These are phyloP conservation scores for Magnusiomyces sp. DNA, from an alignment of 1,139 yeast genomes.

Conservation along the genomic window DNA sequence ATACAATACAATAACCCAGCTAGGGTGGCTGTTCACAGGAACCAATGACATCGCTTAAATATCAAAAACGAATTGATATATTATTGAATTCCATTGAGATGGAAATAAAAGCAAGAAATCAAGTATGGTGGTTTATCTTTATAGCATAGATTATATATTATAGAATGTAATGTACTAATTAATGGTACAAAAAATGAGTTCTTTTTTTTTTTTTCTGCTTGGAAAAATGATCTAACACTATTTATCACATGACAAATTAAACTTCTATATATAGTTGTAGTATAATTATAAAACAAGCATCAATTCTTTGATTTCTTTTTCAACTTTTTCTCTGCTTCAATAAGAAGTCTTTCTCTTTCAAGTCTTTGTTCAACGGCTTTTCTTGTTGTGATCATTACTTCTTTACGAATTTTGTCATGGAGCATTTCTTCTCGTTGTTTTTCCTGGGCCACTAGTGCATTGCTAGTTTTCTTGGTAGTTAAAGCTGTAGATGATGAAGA, in stretches of 20 bases:
- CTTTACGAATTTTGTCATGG: constrained; percentile 17
- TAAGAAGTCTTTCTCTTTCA: constrained; percentile 20
- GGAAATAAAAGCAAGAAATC: too few relatives aligned
- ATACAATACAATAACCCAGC: constrained; percentile 30
- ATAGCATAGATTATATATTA: too few relatives aligned
- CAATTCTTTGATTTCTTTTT: not conserved
- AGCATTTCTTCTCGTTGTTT: not conserved
- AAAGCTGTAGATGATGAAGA: not conserved
- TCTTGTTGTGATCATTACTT: constrained; percentile 25
- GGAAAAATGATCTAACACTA: not conserved
- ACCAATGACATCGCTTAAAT: constrained; percentile 26
- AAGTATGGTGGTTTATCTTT: too few relatives aligned
- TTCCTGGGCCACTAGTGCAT: not conserved
- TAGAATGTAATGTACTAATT: too few relatives aligned
- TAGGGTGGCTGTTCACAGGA: constrained; percentile 21
- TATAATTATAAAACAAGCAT: not conserved
- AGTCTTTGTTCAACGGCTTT: constrained; percentile 24
- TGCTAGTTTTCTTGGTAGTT: not conserved
- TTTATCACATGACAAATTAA: not conserved
- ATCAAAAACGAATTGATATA: too few relatives aligned
- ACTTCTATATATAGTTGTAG: not conserved
- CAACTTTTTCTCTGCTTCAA: constrained; percentile 9
- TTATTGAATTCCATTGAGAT: too few relatives aligned
- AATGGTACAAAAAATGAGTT: too few relatives aligned
- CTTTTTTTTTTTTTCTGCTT: too few relatives aligned